These are phyloP conservation scores for Globisporangium alternatum DNA, from an alignment of 352 stramenopile genomes.

Conservation along the genomic window DNA sequence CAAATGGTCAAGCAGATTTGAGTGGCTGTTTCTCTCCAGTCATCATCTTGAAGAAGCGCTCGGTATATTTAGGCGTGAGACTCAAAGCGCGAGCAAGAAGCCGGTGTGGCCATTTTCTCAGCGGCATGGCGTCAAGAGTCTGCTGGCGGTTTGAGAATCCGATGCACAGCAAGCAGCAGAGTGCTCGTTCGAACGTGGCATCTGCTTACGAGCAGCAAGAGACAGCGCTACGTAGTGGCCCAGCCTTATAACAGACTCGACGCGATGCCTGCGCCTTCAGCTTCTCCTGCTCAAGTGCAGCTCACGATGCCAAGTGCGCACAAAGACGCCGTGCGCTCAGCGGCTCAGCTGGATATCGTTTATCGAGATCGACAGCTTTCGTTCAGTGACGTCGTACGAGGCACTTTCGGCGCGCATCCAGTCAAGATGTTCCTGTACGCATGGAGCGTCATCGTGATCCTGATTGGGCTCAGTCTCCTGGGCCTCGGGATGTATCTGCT, in stretches of 20 bases:
- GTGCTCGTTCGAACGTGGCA: neutral
- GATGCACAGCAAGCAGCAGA: neutral
- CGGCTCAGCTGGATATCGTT: slow-evolving; percentile 23
- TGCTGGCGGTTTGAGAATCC: neutral
- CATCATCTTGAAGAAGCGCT: neutral
- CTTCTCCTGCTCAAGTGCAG: slow-evolving; percentile 6
- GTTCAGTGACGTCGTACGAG: slow-evolving; percentile 36
- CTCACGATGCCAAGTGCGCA: neutral
- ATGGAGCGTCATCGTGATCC: slow-evolving; percentile 49
- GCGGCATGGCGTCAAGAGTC: neutral
- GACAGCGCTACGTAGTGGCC: neutral
- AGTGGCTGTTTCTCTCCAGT: slow-evolving; percentile 3
- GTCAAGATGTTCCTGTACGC: slow-evolving; percentile 51
- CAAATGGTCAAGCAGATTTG: neutral
- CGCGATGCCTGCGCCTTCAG: neutral
- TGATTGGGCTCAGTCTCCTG: slow-evolving; percentile 43
- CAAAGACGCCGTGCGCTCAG: slow-evolving; percentile 12
- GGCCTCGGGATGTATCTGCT: slow-evolving; percentile 57
- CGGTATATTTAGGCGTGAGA: slow-evolving; percentile 14
- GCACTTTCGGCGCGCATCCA: slow-evolving; percentile 23
- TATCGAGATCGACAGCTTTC: slow-evolving; percentile 34
- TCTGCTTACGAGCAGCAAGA: neutral
- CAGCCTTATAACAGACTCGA: neutral
- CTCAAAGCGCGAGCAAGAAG: slow-evolving; percentile 1
- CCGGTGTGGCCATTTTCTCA: slow-evolving; percentile 9